Evolutionary conservation across 2,329 filamentous ascomycete species (phyloP).

Genomic region (Colletotrichum sansevieriae): DNA sequence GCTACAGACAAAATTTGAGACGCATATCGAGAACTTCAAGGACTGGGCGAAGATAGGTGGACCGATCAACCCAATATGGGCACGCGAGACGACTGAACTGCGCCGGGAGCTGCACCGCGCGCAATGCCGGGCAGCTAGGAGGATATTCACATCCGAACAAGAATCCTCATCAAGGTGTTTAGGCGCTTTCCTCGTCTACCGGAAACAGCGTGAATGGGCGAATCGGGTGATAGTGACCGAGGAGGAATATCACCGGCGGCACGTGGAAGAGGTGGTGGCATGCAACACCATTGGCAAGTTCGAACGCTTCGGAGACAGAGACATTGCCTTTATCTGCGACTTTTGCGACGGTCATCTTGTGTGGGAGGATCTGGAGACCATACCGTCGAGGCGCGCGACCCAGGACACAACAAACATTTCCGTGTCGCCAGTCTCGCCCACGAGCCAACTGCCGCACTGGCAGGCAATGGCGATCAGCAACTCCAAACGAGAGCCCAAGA

Average conservation of each 20-base stretch:
- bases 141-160: conserved; percentile 67
- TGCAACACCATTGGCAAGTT: conserved; percentile 69
- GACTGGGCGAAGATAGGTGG: conserved; percentile 69
- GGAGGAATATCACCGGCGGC: conserved; percentile 53
- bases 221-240: conserved; percentile 45
- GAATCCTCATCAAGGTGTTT: conserved; percentile 64
- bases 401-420: conserved; percentile 21
- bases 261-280: conserved; percentile 62
- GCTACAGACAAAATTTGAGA: conserved; percentile 60
- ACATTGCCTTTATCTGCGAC: conserved; percentile 71
- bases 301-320: conserved; percentile 65
- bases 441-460: conserved; percentile 58
- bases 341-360: conserved; percentile 72
- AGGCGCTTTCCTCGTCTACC: conserved; percentile 67
- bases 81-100: conserved; percentile 63
- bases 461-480: conserved; percentile 61
- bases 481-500: conserved; percentile 57
- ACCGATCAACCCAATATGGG: conserved; percentile 68
- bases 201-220: conserved; percentile 59
- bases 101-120: conserved; percentile 67
- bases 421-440: conserved; percentile 30
- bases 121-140: conserved; percentile 68
- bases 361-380: conserved; percentile 67
- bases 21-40: conserved; percentile 63
- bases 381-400: conserved; percentile 59